Percentiles rank a stretch among this genome's conserved stretches.
These are phyloP conservation scores for Juglanconis sp. DNA, from an alignment of 2,329 filamentous ascomycete species.

Conservation along the genomic window DNA sequence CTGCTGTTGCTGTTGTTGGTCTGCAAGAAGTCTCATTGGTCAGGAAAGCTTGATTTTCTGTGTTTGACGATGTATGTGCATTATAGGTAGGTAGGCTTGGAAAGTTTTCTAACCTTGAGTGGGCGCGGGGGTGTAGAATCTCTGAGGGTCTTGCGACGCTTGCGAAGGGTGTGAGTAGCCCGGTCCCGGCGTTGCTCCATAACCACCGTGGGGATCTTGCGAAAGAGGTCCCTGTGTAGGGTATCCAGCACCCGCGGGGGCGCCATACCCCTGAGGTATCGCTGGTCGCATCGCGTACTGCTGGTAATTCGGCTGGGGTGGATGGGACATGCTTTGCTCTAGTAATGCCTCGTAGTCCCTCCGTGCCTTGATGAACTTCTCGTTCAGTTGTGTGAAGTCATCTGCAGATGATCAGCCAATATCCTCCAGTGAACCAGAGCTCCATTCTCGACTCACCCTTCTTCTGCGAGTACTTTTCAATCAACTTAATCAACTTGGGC, in stretches of 20 bases:
- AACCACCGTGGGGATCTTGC: constrained; percentile 6
- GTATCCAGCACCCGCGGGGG: constrained; percentile 24
- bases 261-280: constrained; percentile 43
- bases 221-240: constrained; percentile 6
- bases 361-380: constrained; percentile 98
- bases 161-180: constrained; percentile 36
- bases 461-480: constrained; percentile 98
- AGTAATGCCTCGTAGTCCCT: constrained; percentile 95
- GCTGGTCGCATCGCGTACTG: constrained; percentile 58
- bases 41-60: constrained; percentile 19
- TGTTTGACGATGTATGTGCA: constrained; percentile 21
- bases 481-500: constrained; percentile 94
- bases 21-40: constrained; percentile 6
- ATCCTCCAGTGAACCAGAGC: neutral
- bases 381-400: constrained; percentile 96
- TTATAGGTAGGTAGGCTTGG: neutral
- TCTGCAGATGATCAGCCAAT: constrained; percentile 50
- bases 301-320: constrained; percentile 75
- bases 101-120: constrained; percentile 35
- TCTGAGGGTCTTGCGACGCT: constrained; percentile 54
- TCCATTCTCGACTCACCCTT: constrained; percentile 62
- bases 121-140: constrained; percentile 65
- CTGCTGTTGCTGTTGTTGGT: constrained; percentile 30
- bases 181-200: constrained; percentile 21
- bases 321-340: constrained; percentile 93